These are phyloP conservation scores for Pseudogymnoascus sp. DNA, from an alignment of 2,329 filamentous ascomycete genomes.

Conservation along the genomic window DNA sequence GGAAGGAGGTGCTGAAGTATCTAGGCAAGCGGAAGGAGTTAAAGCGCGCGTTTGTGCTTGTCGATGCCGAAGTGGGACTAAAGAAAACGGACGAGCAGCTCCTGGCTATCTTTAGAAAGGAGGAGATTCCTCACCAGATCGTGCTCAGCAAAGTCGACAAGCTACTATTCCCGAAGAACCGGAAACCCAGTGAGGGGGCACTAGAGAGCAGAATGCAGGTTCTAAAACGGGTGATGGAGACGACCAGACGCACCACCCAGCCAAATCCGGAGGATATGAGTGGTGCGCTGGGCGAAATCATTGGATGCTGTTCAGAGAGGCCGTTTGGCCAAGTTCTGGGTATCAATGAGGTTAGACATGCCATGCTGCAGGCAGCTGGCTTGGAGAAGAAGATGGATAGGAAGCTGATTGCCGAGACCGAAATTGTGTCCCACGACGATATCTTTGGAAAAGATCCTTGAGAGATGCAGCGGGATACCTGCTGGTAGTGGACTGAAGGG, in stretches of 20 bases:
- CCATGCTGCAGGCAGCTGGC: constrained; percentile 56
- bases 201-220: constrained; percentile 31
- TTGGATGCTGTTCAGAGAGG: constrained; percentile 51
- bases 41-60: constrained; percentile 54
- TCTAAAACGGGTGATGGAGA: constrained; percentile 36
- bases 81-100: constrained; percentile 55
- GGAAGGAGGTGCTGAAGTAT: constrained; percentile 63
- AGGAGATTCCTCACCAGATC: constrained; percentile 58
- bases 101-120: constrained; percentile 47
- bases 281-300: constrained; percentile 50
- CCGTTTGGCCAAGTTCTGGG: constrained; percentile 47
- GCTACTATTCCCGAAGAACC: constrained; percentile 36
- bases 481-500: not conserved
- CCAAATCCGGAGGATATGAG: constrained; percentile 34
- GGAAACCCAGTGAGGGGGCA: constrained; percentile 29
- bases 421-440: constrained; percentile 29
- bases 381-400: constrained; percentile 41
- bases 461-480: not conserved
- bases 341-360: constrained; percentile 56
- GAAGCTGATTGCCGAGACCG: constrained; percentile 30
- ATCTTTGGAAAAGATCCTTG: constrained; percentile 14
- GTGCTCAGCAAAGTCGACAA: constrained; percentile 62
- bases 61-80: constrained; percentile 58
- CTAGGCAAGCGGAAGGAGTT: constrained; percentile 54
- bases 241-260: constrained; percentile 38